Percentiles rank a stretch among this genome's conserved stretches.
These are phyloP conservation scores for Galeopsis tetrahit DNA, from an alignment of 257 asterid genomes.

Conservation along the genomic window DNA sequence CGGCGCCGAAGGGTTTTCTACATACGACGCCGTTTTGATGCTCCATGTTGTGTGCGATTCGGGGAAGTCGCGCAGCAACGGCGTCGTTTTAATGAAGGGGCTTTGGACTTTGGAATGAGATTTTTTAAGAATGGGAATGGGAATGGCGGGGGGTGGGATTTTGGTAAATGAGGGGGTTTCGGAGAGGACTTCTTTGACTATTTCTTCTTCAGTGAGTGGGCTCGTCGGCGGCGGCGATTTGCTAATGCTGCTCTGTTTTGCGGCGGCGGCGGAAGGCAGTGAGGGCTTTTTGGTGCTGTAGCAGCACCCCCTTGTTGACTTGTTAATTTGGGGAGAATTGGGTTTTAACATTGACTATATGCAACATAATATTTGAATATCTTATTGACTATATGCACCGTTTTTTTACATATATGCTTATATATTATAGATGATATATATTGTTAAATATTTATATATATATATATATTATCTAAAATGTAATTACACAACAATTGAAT, in stretches of 20 bases:
- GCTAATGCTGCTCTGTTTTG: constrained; percentile 29
- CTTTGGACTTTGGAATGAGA: constrained; percentile 23
- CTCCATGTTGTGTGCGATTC: background rate
- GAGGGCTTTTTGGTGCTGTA: constrained; percentile 37
- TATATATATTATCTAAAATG: no score
- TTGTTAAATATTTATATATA: no score
- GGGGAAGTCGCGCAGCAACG: constrained; percentile 26
- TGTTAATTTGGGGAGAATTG: background rate
- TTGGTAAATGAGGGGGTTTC: constrained; percentile 48
- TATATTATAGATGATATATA: no score
- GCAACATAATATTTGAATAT: no score
- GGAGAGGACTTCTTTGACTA: constrained; percentile 74
- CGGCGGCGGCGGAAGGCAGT: constrained; percentile 9
- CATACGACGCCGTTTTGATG: constrained; percentile 33
- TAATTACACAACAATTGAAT: no score
- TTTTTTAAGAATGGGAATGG: background rate
- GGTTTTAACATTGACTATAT: constrained; percentile 6
- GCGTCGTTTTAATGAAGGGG: constrained; percentile 48
- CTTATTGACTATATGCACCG: no score
- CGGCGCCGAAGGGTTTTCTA: constrained; percentile 38
- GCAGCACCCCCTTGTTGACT: constrained; percentile 61
- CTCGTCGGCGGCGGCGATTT: constrained; percentile 59
- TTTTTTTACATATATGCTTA: no score
- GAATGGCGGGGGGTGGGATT: constrained; percentile 9
- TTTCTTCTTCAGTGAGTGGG: constrained; percentile 58